Base-by-base conservation (phyloP, 2,329 filamentous ascomycete species). In the Aspergillus latus region DNA sequence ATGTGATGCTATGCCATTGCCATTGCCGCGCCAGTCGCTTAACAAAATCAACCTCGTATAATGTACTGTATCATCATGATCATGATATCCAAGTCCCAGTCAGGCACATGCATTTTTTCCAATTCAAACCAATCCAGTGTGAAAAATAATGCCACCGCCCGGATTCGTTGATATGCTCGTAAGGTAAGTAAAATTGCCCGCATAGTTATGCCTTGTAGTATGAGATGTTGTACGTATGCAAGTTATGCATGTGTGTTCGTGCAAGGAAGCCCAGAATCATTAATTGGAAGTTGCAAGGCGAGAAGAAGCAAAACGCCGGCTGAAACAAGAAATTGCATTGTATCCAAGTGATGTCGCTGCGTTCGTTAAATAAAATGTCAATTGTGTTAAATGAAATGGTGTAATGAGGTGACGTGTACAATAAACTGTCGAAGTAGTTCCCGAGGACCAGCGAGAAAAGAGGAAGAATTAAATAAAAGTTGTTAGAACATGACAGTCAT, bases 341-440 rank as follows among this genome's bases (percentile, higher is more conserved):
- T 52, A 60, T 52, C 55, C 61, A 59, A 57, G 56, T 55, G 60
- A 59, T 57, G 54, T 63, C 63, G 61, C 62, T 64, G 61, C 61
- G 63, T 37, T 42, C 39, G 39, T 66, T 60, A 65, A 57, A 62
- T 63, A 49, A 52, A 45, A 54, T 44, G 37, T 42, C 49, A 60
- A 32, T 45, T 57, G 54, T 54, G 49, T 59, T 57, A 62, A 43
- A 37, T 21, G 21, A 21, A 21, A 21, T 21, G 21, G 21, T 21
- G 21, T 21, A 21, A 21, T 21, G 21, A 21, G 21, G 21, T 37
- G 32, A 43, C 28, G 52, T 42, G 39, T 11, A 15, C 7, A 59
- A 15, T 37, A 36, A 49, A 49, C 10, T 51, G 28, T 43, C 46
- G 52, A 58, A 49, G 21, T 37, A 40, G 57, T 45, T 59, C 52